Conservation (phyloP, 129 eudicot genomes). For the Cynara cardunculus region DNA sequence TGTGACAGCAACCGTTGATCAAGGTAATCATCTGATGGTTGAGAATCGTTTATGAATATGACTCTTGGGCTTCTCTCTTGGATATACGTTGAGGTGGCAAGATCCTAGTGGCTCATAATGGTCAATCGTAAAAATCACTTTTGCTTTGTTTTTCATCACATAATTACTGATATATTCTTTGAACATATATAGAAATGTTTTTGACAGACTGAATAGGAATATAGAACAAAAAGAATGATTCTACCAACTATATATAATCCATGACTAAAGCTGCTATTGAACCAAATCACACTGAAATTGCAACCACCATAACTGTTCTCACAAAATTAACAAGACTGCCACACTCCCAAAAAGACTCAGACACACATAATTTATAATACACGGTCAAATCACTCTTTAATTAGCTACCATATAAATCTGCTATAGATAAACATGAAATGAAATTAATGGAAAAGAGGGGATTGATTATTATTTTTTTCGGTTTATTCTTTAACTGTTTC, state of each 20-base stretch:
- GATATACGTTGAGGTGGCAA: neutral
- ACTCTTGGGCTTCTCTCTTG: constrained; percentile 28
- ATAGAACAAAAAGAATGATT: neutral
- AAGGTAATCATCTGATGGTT: constrained; percentile 32
- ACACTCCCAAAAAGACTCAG: neutral
- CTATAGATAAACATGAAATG: neutral
- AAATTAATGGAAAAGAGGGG: neutral
- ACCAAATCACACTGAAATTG: neutral
- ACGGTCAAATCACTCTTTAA: neutral
- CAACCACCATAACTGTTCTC: neutral
- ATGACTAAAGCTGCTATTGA: neutral
- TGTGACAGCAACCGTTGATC: constrained; percentile 25
- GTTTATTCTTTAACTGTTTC: neutral
- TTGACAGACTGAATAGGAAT: neutral
- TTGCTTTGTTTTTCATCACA: neutral
- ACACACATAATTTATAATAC: neutral
- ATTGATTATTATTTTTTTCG: neutral
- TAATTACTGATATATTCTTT: neutral
- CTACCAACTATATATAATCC: neutral
- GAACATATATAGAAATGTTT: neutral
- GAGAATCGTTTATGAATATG: neutral
- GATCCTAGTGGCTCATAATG: neutral
- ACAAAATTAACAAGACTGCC: neutral
- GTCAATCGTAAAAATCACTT: neutral
- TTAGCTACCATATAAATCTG: neutral